Conservation (phyloP, 1,284 basidiomycete species). For the Pseudozyma sp. region DNA sequence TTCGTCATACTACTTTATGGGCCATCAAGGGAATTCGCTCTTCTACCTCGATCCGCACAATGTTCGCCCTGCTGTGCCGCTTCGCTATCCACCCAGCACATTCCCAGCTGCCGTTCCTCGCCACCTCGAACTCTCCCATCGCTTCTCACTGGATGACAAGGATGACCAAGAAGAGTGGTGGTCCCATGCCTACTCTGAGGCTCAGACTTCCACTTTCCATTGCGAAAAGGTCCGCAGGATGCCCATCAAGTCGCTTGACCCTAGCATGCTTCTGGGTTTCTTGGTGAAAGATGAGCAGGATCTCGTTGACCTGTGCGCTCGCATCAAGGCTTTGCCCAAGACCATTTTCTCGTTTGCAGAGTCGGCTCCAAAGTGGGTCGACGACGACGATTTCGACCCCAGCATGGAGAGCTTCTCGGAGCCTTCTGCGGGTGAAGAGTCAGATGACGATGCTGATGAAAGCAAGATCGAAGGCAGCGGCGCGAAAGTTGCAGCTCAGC, state of each 20-base stretch:
- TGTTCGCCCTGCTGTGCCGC: slow-evolving; percentile 81
- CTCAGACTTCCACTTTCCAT: slow-evolving; percentile 88
- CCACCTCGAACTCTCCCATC: slow-evolving; percentile 20
- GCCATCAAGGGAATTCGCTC: slow-evolving; percentile 77
- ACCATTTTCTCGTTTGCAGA: slow-evolving; percentile 72
- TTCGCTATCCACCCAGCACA: slow-evolving; percentile 75
- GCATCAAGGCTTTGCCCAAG: slow-evolving; percentile 69
- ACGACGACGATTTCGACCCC: slow-evolving; percentile 81
- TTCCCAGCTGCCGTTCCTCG: slow-evolving; percentile 44
- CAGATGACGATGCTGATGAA: slow-evolving; percentile 20
- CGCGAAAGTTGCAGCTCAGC: background rate
- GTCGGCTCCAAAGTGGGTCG: slow-evolving; percentile 84
- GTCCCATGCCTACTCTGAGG: slow-evolving; percentile 74
- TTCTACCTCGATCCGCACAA: slow-evolving; percentile 98
- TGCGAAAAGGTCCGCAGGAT: slow-evolving; percentile 93
- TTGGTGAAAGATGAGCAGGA: slow-evolving; percentile 83
- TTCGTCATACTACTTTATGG: slow-evolving; percentile 97
- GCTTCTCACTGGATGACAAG: slow-evolving; percentile 18
- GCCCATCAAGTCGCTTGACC: slow-evolving; percentile 89
- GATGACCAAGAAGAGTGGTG: slow-evolving; percentile 72
- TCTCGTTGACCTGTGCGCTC: slow-evolving; percentile 82
- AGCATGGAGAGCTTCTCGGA: slow-evolving; percentile 71
- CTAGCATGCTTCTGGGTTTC: slow-evolving; percentile 96
- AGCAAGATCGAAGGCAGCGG: slow-evolving; percentile 1
- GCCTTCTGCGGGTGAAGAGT: slow-evolving; percentile 37